Evolutionary conservation across 73 alveolate genomes (phyloP), one percentile per base, ranked within the genome.

Genomic region (Durusdinium trenchii): DNA sequence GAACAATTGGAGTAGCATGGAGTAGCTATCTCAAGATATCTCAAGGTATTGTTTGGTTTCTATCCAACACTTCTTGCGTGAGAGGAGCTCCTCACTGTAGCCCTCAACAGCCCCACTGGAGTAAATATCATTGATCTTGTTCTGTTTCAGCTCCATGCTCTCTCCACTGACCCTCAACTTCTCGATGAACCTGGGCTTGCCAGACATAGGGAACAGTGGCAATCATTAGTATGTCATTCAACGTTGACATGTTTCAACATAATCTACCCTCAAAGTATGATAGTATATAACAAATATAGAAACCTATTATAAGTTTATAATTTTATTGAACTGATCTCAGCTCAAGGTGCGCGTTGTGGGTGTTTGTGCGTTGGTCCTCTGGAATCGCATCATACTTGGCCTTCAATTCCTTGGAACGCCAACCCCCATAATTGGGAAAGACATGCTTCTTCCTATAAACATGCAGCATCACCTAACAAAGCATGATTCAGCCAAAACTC

Each of bases 311-410:
- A 60, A 32, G 30, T 1, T 32, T 23, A 60, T 60, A 2, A 60
- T 60, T 23, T 32, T 60, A 60, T 32, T 60, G 73, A 2, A 60
- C 18, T 32, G n/a, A 1, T 60, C n/a, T 26, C 3, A 16, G 64
- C 64, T 54, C 69, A 4, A 82, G 92, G 7, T 47, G 57, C 92
- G 46, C 67, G 16, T 42, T 26, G 67, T 82, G 92, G 28, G 92
- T 48, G 71, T 46, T 46, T 20, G 92, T 82, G 50, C 92, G 92
- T 46, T 32, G 7, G 2, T 1, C 92, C 35, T 47, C 92, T 32
- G 92, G 92, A 50, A 82, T 82, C n/a, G 50, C 87, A 5, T 78
- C 87, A 32, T 78, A 78, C 87, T 78, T 78, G 87, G 40, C 45
- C 87, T 78, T 78, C 57, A 78, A 61, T 28, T 78, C 87, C 87